Percentiles rank a stretch among this genome's conserved stretches.
phyloP scores from a whole-genome alignment of 225 moss, liverwort and hornwort species.

The Takakia lepidozioides region DNA sequence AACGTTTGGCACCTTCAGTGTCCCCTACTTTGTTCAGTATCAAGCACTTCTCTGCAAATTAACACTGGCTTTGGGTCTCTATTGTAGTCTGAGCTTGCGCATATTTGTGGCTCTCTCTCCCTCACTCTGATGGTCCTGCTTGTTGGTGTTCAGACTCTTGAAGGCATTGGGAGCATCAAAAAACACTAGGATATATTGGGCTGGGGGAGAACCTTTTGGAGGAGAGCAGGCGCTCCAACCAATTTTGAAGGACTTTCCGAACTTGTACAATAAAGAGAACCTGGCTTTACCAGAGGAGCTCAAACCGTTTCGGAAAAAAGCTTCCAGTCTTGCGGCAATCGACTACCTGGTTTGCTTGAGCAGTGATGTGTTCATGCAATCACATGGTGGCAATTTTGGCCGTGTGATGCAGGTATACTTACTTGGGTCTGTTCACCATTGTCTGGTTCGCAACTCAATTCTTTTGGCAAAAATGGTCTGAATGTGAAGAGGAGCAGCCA shows the following conservation, averaged over 20 bases:
- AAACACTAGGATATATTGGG: constrained; percentile 48
- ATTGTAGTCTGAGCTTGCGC: too few relatives aligned
- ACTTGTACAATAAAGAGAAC: constrained; percentile 35
- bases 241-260: constrained; percentile 29
- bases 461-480: too few relatives aligned
- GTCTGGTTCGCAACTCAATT: neutral
- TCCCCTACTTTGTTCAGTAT: too few relatives aligned
- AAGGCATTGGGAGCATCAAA: constrained; percentile 50
- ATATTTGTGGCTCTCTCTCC: neutral
- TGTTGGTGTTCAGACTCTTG: constrained; percentile 23
- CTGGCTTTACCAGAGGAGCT: constrained; percentile 42
- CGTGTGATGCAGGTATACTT: constrained; percentile 57
- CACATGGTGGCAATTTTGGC: constrained; percentile 66
- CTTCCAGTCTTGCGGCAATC: constrained; percentile 59
- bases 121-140: neutral
- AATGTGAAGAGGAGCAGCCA: too few relatives aligned
- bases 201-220: constrained; percentile 50
- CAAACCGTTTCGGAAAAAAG: constrained; percentile 31
- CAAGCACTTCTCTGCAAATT: too few relatives aligned
- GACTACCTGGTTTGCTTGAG: constrained; percentile 59
- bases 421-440: neutral
- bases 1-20: too few relatives aligned
- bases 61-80: too few relatives aligned
- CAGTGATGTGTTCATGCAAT: constrained; percentile 58
- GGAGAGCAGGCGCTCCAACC: constrained; percentile 28